Base-by-base conservation (phyloP, 176 grass and related monocot species). In the Avena atlantica region DNA sequence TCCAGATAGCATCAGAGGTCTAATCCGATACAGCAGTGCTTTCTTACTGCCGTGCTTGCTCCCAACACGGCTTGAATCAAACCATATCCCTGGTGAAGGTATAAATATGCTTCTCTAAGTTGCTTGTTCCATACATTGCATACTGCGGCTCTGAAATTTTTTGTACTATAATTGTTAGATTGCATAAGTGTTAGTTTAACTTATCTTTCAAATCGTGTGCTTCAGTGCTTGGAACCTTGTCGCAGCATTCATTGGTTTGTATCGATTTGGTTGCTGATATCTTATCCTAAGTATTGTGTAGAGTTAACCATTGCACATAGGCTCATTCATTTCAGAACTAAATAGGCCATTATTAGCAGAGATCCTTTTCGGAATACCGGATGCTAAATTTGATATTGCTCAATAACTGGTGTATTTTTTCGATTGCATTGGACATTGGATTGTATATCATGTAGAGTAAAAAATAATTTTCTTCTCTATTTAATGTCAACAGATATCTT, bases 61-160 rank as follows among this genome's bases (percentile, higher is more conserved):
- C 24, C 78, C 78, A 53, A 3, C 40, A 10, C 63, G 68, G 67
- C 19, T 87, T 50, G 44, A 40, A 52, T 87, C 85, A 12, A 62
- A 25, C 44, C 19, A n/a, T 10, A 37, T 87, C 40, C 85, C 85
- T 36, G 15, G 40, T 15, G 3, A 51, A 87, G 44, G 44, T 55
- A 9, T 51, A 24, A 4, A 21, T 70, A 45, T 71, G 9, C 40
- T 73, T 42, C 70, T 48, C 44, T 6, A 3, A 73, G 37, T 47
- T 73, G 34, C 19, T 45, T 61, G 36, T 44, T 79, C 8, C 3
- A 79, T 13, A 34, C 52, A 58, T 36, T n/a, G 76, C 2, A 36
- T 59, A 59, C 11, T 78, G 17, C n/a, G 13, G 8, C 19, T n/a
- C 34, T n/a, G 19, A 60, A 23, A 36, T 62, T 62, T 3, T 10